phyloP scores from a whole-genome alignment of 176 grass and related monocot species.

The Zizania latifolia region DNA sequence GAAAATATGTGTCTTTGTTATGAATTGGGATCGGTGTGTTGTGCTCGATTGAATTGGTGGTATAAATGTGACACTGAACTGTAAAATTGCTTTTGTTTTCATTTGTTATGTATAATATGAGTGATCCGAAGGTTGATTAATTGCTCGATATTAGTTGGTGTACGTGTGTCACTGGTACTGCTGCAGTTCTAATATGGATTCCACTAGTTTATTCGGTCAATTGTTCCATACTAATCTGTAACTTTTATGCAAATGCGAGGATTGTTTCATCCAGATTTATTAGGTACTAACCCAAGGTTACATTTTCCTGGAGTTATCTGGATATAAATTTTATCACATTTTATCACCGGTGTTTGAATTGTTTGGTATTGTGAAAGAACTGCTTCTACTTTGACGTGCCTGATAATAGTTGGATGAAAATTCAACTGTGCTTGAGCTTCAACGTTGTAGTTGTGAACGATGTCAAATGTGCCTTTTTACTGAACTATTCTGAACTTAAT shows the following conservation, averaged over 20 bases:
- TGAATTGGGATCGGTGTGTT: not conserved
- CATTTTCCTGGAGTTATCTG: not conserved
- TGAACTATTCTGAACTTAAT: not conserved
- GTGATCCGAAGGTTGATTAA: not conserved
- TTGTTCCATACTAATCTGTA: not conserved
- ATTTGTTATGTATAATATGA: not conserved
- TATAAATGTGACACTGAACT: not conserved
- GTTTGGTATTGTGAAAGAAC: not conserved
- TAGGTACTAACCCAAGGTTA: not conserved
- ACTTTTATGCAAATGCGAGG: not conserved
- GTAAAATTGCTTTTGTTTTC: not conserved
- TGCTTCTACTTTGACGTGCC: not conserved
- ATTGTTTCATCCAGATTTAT: not conserved
- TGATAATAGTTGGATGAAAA: not conserved
- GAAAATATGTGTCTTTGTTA: not conserved
- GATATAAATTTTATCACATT: not conserved
- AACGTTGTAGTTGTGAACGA: not conserved
- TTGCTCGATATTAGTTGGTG: not conserved
- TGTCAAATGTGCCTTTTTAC: not conserved
- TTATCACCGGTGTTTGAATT: not conserved
- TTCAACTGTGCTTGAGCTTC: not conserved
- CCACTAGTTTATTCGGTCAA: not conserved
- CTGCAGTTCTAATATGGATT: not conserved
- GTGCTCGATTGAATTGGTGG: not conserved
- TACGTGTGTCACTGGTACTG: not conserved